Evolutionary conservation across 768 basidiomycete genomes (phyloP), one percentile per base, ranked within the genome.

Genomic region (Pholiota microspora): DNA sequence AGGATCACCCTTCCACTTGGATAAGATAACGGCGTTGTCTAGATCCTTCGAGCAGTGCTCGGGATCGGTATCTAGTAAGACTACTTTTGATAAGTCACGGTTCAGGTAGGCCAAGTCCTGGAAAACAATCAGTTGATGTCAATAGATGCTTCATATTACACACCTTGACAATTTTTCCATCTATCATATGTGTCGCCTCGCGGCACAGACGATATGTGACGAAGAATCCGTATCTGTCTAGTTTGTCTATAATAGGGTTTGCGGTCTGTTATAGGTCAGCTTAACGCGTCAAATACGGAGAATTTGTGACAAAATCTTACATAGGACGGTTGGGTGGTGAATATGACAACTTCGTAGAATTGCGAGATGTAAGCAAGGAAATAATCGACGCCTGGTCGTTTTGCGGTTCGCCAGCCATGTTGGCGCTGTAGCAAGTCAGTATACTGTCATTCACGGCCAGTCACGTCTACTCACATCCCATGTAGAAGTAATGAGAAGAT

Each of bases 261-360:
- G 92, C 96, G 57, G 92, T 95, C 93, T 98, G 34, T 9, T 21
- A 18, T 27, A 15, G 7, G 18, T 54, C 58, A 25, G 54, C 48
- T 29, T 45, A 31, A 48, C 13, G 55, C 21, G 18, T 23, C 27
- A 46, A n/a, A 21, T n/a, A n/a, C n/a, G n/a, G n/a, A n/a, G n/a
- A n/a, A n/a, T n/a, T n/a, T n/a, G n/a, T n/a, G n/a, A n/a, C n/a
- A n/a, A n/a, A 50, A 27, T 80, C 91, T 46, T 60, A 96, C 95
- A 70, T 96, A 98, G 64, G 82, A 78, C 53, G 90, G 82, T 72
- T 96, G 93, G 15, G 86, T 81, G 8, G 95, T 98, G 74, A 98
- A 99, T 51, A 99, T 77, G 29, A 98, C 96, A 54, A 98, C 84
- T 76, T 99, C 97, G 68, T 94, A 99, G 75, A 98, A 99, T 66